These are phyloP conservation scores for Dorcoceras hygrometricum DNA, from an alignment of 257 asterid genomes.

Conservation along the genomic window DNA sequence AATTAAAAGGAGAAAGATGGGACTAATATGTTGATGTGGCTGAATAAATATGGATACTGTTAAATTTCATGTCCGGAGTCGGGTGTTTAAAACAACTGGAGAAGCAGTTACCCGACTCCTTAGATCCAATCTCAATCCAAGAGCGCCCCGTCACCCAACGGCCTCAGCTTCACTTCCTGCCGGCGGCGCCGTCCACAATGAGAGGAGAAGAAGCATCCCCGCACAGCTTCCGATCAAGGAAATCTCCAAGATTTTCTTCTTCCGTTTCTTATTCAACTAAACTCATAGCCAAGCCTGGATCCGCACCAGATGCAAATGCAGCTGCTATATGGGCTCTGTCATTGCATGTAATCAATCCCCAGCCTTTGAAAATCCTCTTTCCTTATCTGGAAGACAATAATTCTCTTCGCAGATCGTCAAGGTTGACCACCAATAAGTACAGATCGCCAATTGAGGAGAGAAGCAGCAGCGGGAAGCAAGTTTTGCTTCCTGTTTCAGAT, in stretches of 20 bases:
- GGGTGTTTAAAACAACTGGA: no score
- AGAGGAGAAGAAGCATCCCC: neutral
- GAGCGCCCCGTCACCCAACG: neutral
- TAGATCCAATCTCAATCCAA: neutral
- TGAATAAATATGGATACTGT: no score
- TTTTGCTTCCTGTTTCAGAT: conserved; percentile 24
- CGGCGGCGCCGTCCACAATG: neutral
- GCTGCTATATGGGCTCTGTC: conserved; percentile 34
- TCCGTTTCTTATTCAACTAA: conserved; percentile 25
- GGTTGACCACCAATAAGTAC: conserved; percentile 35
- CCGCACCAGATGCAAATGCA: conserved; percentile 28
- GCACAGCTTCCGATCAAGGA: conserved; percentile 25
- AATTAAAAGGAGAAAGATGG: no score
- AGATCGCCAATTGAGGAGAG: conserved; percentile 20
- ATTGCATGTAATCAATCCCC: conserved; percentile 35
- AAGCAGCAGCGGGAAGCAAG: neutral
- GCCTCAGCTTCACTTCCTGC: neutral
- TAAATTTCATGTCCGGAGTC: no score
- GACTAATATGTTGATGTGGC: no score
- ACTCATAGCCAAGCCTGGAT: conserved; percentile 4
- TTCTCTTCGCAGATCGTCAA: conserved; percentile 38
- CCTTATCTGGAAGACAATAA: conserved; percentile 14
- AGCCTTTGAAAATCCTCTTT: conserved; percentile 28
- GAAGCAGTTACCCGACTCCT: neutral
- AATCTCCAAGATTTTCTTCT: conserved; percentile 28